A percentile compares a stretch with the other conserved stretches of the same genome.
phyloP scores from a whole-genome alignment of 192 early-diverging fungal species.

The Geranomyces michiganensis region DNA sequence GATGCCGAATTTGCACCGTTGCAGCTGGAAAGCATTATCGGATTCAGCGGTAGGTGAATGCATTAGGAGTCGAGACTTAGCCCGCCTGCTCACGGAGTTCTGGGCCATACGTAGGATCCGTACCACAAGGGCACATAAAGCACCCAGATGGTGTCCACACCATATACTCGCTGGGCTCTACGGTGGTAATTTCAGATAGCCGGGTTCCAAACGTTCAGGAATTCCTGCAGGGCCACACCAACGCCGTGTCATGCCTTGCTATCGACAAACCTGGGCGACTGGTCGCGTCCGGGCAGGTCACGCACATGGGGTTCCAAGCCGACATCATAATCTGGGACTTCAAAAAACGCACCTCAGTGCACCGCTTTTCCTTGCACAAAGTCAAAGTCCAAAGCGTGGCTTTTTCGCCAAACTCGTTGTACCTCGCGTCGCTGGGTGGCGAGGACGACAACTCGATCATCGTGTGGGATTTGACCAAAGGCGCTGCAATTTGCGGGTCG shows the following conservation, averaged over 20 bases:
- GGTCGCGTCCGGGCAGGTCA: conserved; percentile 61
- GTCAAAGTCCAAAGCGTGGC: conserved; percentile 63
- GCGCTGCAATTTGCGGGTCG: conserved; percentile 57
- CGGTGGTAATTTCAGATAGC: conserved; percentile 51
- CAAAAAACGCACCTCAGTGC: conserved; percentile 40
- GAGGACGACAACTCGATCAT: conserved; percentile 63
- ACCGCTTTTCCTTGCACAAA: conserved; percentile 56
- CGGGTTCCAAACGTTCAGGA: conserved; percentile 48
- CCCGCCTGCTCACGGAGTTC: not conserved
- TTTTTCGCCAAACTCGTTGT: conserved; percentile 54
- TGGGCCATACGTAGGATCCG: conserved; percentile 35
- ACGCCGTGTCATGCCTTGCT: conserved; percentile 56
- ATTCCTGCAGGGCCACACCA: conserved; percentile 63
- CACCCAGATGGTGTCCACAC: conserved; percentile 59
- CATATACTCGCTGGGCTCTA: conserved; percentile 61
- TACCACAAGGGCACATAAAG: conserved; percentile 51
- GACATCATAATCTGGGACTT: conserved; percentile 70
- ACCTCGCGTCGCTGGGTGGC: conserved; percentile 58
- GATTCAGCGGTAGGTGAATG: conserved; percentile 47
- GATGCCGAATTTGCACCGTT: conserved; percentile 46
- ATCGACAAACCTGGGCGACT: conserved; percentile 49
- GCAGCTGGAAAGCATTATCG: conserved; percentile 52
- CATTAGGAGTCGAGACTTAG: too few relatives aligned
- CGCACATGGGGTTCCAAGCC: conserved; percentile 69
- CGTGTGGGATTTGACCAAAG: conserved; percentile 56